Evolutionary conservation across 2,329 filamentous ascomycete genomes (phyloP).

Genomic region (Venturia carpophila): DNA sequence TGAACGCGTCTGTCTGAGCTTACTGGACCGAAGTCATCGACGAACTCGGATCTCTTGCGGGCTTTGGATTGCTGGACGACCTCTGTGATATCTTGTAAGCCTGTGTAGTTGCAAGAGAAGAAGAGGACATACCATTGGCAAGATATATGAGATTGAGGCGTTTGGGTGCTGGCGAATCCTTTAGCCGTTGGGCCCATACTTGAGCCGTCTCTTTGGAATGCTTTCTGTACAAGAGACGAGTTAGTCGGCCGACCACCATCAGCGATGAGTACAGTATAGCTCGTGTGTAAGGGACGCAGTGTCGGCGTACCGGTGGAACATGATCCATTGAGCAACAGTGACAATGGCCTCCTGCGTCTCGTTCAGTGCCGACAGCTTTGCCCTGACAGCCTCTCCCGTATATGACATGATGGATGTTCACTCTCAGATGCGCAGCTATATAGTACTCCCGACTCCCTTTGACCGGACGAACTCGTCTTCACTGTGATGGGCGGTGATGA

Average conservation of each 20-base stretch:
- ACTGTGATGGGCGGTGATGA: background rate
- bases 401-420: constrained; percentile 16
- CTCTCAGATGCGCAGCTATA: constrained; percentile 9
- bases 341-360: constrained; percentile 97
- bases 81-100: constrained; percentile 48
- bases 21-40: constrained; percentile 78
- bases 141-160: constrained; percentile 88
- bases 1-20: constrained; percentile 21
- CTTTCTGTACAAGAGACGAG: constrained; percentile 49
- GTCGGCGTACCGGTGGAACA: constrained; percentile 80
- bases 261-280: too few relatives aligned
- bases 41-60: constrained; percentile 84
- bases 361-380: constrained; percentile 89
- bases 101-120: constrained; percentile 16
- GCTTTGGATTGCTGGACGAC: constrained; percentile 95
- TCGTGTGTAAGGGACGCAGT: background rate
- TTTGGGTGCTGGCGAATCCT: constrained; percentile 78
- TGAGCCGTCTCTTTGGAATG: constrained; percentile 87
- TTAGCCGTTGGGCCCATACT: constrained; percentile 83
- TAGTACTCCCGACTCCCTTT: background rate
- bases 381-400: constrained; percentile 88
- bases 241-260: background rate
- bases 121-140: constrained; percentile 66
- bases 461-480: background rate
- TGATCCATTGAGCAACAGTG: constrained; percentile 96